Base-by-base conservation (phyloP, 78 protist species). In the Chrysochromulina parva region DNA sequence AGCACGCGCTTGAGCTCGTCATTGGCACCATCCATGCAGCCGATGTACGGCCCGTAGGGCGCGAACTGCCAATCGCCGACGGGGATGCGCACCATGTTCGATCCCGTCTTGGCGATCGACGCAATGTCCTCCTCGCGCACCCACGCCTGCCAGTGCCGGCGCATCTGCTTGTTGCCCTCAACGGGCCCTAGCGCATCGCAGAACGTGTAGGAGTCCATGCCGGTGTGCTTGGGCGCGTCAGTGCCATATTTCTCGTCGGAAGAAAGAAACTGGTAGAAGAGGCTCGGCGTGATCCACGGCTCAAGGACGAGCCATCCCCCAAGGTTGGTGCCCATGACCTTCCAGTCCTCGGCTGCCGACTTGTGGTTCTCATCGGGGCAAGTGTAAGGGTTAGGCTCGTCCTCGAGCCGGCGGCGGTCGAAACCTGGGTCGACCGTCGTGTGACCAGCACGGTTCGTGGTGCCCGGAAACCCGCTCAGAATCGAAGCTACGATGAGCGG, bases 221-320 rank as follows among this genome's bases (percentile, higher is more conserved):
- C 67, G 48, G 66, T 55, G 50, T 22, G 65, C 24, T 53, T 1
- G 55, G 67, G 52, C 53, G 50, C 50, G 48, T 24, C 65, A 4
- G 14, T 13, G 10, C 53, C 67, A 2, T 0, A 26, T 52, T 47
- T 3, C 50, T 6, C n/a, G 65, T 54, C 67, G n/a, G 7, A 6
- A 52, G 20, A 1, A 52, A 54, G 67, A 66, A 74, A 74, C 84
- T 80, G 67, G 67, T 80, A 50, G 87, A 80, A 80, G 65, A 80
- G 87, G 26, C 20, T 10, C 50, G 87, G 87, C 65, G 65, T 50
- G 50, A 80, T 80, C 87, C 87, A 80, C 87, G 87, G 87, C 87
- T 80, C 87, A 24, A 80, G 87, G 38, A 80, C 87, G 67, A 80
- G 65, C 66, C 65, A 80, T 1, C 87, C 87, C 38, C 87, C 87